Evolutionary conservation across 805 yeast species (phyloP), one percentile per base, ranked within the genome.

Genomic region (Hanseniaspora nectarophila): DNA sequence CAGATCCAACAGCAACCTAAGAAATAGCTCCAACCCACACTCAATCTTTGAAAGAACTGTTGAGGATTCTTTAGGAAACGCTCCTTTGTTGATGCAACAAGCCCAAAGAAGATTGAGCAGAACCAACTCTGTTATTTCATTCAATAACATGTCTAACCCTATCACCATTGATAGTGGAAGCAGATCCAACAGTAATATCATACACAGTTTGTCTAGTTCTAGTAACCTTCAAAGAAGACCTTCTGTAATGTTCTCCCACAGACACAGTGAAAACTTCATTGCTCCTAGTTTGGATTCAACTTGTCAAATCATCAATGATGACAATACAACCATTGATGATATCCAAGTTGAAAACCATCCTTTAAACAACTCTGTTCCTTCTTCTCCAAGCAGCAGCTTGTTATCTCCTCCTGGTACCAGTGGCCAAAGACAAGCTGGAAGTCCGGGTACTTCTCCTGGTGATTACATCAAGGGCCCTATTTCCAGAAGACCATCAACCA

Each of bases 261-360:
- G 61, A 56, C 69, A 71, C 15, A 59, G 67, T 34, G 85, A 85
- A 63, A 84, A 87, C 64, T 76, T 67, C 58, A 84, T 86, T 20
- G 84, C 94, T 1, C 89, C 95, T 0, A 85, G 85, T 6, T 70
- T 86, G 58, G 95, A 85, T 59, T 86, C 95, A 8, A 76, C 92
- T 4, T 74, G 80, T 18, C 77, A 82, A 55, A 70, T 84, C 34
- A 72, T 80, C 40, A 75, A 80, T 13, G 80, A 79, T 59, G 60
- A 67, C 10, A 67, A 70, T 42, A 70, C 82, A 4, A 77, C 82
- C 59, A 73, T 87, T 55, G 82, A 83, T 57, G 73, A 76, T 51
- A 79, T 85, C 13, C 89, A 84, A 55, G 76, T 86, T 66, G 78
- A 85, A 16, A 80, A 80, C 59, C 44, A 46, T 23, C 48, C 48